These are phyloP conservation scores for Eurotiales sp. DNA, from an alignment of 2,329 filamentous ascomycete genomes.

Conservation along the genomic window DNA sequence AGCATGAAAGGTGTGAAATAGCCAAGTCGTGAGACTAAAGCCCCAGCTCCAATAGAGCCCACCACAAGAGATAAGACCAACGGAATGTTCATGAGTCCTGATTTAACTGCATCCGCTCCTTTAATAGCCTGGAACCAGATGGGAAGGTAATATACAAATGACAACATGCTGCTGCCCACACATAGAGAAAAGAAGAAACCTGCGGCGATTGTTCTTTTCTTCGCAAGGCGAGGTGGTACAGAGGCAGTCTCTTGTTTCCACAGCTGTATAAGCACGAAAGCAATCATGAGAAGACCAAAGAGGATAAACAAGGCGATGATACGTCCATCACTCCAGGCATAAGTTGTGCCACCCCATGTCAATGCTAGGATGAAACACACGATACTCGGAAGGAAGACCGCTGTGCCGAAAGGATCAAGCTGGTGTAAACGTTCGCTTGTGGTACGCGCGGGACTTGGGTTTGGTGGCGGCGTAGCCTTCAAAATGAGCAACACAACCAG, in stretches of 20 bases:
- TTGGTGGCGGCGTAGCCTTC: slow-evolving; percentile 23
- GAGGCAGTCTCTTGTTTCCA: slow-evolving; percentile 41
- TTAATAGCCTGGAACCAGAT: slow-evolving; percentile 43
- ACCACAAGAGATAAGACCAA: slow-evolving; percentile 33
- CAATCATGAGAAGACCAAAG: slow-evolving; percentile 47
- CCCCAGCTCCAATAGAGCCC: slow-evolving; percentile 27
- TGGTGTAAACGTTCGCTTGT: slow-evolving; percentile 26
- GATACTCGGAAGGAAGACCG: slow-evolving; percentile 43
- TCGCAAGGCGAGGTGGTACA: slow-evolving; percentile 43
- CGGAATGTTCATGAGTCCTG: slow-evolving; percentile 38
- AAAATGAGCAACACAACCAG: slow-evolving; percentile 32
- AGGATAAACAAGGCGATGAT: slow-evolving; percentile 50
- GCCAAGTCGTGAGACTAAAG: slow-evolving; percentile 28
- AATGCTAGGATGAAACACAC: slow-evolving; percentile 49
- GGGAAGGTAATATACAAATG: slow-evolving; percentile 47
- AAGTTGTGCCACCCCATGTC: slow-evolving; percentile 44
- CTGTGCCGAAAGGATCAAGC: slow-evolving; percentile 41
- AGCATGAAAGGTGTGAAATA: slow-evolving; percentile 42
- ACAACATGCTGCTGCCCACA: slow-evolving; percentile 41
- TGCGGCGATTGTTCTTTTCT: slow-evolving; percentile 41
- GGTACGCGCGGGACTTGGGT: slow-evolving; percentile 21
- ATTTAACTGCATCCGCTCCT: slow-evolving; percentile 29
- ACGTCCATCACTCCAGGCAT: slow-evolving; percentile 42
- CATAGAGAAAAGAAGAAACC: slow-evolving; percentile 40
- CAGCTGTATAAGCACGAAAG: slow-evolving; percentile 36